phyloP scores from a whole-genome alignment of 148 eudicot genomes.

The Polygonum aviculare region DNA sequence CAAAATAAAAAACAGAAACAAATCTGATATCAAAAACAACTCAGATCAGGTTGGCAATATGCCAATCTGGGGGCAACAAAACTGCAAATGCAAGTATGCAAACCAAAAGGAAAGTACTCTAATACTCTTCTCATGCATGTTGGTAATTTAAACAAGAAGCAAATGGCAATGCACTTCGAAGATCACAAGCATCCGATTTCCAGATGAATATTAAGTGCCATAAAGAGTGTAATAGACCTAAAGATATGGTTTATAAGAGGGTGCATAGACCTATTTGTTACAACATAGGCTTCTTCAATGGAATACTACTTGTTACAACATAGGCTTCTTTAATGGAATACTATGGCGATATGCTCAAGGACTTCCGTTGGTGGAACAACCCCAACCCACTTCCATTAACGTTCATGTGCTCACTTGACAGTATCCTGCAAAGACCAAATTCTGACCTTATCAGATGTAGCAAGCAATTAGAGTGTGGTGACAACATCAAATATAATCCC shows the following conservation, averaged over 20 bases:
- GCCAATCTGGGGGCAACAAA: not conserved
- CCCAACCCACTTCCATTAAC: slow-evolving; percentile 5
- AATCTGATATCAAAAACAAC: not conserved
- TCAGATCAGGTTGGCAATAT: not conserved
- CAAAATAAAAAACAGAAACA: no score
- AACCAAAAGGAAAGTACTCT: not conserved
- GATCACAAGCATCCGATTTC: not conserved
- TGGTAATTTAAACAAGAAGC: not conserved
- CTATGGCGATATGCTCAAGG: slow-evolving; percentile 7
- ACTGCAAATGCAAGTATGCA: not conserved
- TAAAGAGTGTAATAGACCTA: not conserved
- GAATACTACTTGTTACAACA: not conserved
- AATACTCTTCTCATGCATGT: not conserved
- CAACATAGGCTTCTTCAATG: not conserved
- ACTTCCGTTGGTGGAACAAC: not conserved
- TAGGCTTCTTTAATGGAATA: not conserved
- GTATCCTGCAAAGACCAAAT: not conserved
- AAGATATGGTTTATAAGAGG: not conserved
- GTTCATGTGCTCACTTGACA: not conserved
- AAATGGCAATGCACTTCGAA: not conserved
- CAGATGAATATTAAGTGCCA: not conserved
- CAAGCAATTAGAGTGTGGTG: not conserved
- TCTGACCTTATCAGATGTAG: not conserved
- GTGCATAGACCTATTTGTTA: not conserved
- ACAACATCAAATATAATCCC: not conserved